Evolutionary conservation across 225 moss, liverwort and hornwort species (phyloP).

Genomic region (Asterella californica): DNA sequence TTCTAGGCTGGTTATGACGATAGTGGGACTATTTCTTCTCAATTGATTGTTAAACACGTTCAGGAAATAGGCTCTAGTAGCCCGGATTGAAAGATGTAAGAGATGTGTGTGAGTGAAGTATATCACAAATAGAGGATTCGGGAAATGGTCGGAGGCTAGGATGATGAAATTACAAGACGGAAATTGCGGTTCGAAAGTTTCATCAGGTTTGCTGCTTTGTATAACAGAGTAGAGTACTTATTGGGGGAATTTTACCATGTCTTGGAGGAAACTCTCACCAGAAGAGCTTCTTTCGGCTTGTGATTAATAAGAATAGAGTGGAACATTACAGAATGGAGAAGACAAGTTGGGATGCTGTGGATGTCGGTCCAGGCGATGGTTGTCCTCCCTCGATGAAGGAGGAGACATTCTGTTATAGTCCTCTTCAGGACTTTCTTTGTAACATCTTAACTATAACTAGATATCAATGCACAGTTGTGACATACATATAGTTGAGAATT

Average conservation of each 20-base stretch:
- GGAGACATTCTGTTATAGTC: constrained; percentile 16
- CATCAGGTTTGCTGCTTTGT: not conserved
- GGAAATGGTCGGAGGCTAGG: not conserved
- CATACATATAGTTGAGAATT: too few relatives aligned
- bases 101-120: not conserved
- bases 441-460: too few relatives aligned
- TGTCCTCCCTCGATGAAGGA: constrained; percentile 22
- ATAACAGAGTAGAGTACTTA: not conserved
- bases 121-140: not conserved
- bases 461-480: too few relatives aligned
- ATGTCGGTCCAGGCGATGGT: constrained; percentile 3
- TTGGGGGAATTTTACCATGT: not conserved
- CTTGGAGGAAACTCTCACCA: not conserved
- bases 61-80: too few relatives aligned
- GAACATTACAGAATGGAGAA: constrained; percentile 20
- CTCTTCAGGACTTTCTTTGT: too few relatives aligned
- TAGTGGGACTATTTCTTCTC: too few relatives aligned
- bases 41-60: too few relatives aligned
- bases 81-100: too few relatives aligned
- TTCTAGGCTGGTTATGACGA: too few relatives aligned
- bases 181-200: not conserved
- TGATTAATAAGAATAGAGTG: not conserved
- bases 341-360: constrained; percentile 11
- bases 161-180: not conserved
- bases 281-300: not conserved